Percentiles rank a stretch among this genome's conserved stretches.
Conservation (phyloP, 1,284 basidiomycete species). For the Apiotrichum akiyoshidainum region DNA sequence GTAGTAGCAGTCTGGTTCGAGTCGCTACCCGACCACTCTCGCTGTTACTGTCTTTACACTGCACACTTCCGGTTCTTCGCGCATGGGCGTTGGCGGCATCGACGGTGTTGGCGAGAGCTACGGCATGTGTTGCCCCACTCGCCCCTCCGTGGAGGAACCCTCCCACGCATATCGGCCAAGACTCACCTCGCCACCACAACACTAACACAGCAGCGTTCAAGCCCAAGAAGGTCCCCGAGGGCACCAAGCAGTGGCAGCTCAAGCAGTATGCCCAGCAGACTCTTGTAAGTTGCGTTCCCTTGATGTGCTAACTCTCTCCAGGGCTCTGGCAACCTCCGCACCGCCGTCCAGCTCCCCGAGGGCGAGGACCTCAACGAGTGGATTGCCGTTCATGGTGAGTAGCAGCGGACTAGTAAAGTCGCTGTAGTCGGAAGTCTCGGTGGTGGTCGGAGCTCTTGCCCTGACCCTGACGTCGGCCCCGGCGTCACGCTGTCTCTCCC, state of each 20-base stretch:
- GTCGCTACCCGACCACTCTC: too few species aligned
- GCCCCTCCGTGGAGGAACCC: too few species aligned
- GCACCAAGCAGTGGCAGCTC: slow-evolving; percentile 94
- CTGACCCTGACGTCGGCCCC: too few species aligned
- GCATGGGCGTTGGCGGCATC: too few species aligned
- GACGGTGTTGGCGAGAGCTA: too few species aligned
- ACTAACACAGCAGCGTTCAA: slow-evolving; percentile 65
- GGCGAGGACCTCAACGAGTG: slow-evolving; percentile 94
- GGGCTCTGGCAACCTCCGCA: slow-evolving; percentile 88
- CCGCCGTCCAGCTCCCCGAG: slow-evolving; percentile 86
- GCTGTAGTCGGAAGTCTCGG: background rate
- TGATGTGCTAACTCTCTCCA: slow-evolving; percentile 37
- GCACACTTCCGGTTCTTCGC: too few species aligned
- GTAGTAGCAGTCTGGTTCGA: too few species aligned
- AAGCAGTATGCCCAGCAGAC: slow-evolving; percentile 97
- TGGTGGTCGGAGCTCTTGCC: too few species aligned
- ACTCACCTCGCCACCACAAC: background rate
- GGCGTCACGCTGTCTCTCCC: too few species aligned
- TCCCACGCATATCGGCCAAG: too few species aligned
- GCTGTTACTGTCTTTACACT: too few species aligned
- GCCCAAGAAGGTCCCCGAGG: slow-evolving; percentile 91
- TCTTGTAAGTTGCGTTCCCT: slow-evolving; percentile 57
- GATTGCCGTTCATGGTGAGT: slow-evolving; percentile 90
- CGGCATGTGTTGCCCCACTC: too few species aligned
- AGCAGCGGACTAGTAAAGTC: background rate